These are phyloP conservation scores for Mycena amicta DNA, from an alignment of 768 basidiomycete species.

Conservation along the genomic window DNA sequence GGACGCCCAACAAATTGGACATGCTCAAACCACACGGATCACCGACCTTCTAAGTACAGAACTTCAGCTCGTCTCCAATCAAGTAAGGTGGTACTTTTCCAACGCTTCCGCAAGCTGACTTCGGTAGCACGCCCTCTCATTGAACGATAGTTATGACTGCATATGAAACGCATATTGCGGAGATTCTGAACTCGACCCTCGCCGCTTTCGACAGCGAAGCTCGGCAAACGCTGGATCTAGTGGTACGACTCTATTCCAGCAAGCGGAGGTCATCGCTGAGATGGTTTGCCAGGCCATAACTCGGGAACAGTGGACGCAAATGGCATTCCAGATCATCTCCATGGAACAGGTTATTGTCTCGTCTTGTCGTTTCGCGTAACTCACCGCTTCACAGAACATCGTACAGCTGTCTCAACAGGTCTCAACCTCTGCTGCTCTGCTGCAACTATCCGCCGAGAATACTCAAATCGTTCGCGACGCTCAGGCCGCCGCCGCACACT, in stretches of 20 bases:
- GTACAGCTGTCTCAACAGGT: background rate
- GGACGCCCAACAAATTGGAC: background rate
- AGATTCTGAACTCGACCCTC: slow-evolving; percentile 8
- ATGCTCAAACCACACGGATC: slow-evolving; percentile 6
- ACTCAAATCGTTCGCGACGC: background rate
- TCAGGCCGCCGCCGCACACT: background rate
- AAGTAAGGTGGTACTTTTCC: slow-evolving; percentile 5
- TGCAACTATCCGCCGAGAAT: background rate
- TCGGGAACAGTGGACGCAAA: background rate
- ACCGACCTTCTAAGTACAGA: slow-evolving; percentile 9
- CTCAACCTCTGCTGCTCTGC: background rate
- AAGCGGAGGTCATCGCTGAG: background rate
- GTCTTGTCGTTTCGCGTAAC: background rate
- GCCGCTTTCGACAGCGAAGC: slow-evolving; percentile 15
- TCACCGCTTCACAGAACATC: background rate
- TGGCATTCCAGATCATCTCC: background rate
- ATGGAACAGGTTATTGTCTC: background rate
- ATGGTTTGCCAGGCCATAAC: background rate
- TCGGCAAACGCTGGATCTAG: slow-evolving; percentile 7
- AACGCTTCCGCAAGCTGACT: background rate
- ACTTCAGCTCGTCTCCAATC: slow-evolving; percentile 15
- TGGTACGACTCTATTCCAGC: slow-evolving; percentile 6
- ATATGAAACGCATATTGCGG: slow-evolving; percentile 3
- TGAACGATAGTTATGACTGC: slow-evolving; percentile 11
- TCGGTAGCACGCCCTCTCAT: slow-evolving; percentile 21